Evolutionary conservation across 2,329 filamentous ascomycete species (phyloP), one percentile per base, ranked within the genome.

Genomic region (Aspergillus arachidicola): DNA sequence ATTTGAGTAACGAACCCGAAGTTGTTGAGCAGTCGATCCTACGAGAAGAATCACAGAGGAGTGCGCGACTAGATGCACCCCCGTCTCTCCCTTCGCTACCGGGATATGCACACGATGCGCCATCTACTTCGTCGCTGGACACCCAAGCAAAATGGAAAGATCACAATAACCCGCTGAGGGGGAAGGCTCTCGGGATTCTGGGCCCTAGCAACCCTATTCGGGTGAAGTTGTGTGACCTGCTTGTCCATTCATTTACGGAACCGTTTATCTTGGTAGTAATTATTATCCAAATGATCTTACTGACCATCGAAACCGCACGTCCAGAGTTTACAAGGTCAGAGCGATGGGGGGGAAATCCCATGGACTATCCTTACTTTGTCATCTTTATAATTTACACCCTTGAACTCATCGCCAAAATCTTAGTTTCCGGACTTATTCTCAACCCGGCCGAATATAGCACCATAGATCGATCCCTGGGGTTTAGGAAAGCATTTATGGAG

Each of bases 381-480:
- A 87, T 99, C 6, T 99, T 99, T 76, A 83, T 91, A 62, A 86
- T 99, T 57, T 99, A 98, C 75, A 97, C 94, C 0, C 72, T 96
- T 26, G 96, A 99, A 77, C 85, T 96, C 41, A 81, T 90, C 60
- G 88, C 92, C 64, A 91, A 94, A 60, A 89, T 94, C 48, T 90
- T 99, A 64, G 96, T 99, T 0, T 99, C 95, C 0, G 96, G 95
- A 0, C 91, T 99, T 70, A 84, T 99, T 36, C 83, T 96, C 68
- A 99, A 99, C 74, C 91, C 95, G 1, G 82, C 88, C 10, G 94
- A 97, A 74, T 97, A 97, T 77, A 97, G 92, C 77, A 96, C 93
- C 6, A 91, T 96, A 65, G 91, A 96, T 76, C 87, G 92, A 59
- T 87, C 90, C 67, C 84, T 89, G 36, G 92, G 93, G 12, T 79